Evolutionary conservation across 2,329 filamentous ascomycete genomes (phyloP), one percentile per base, ranked within the genome.

Genomic region (Cercospora sesami): DNA sequence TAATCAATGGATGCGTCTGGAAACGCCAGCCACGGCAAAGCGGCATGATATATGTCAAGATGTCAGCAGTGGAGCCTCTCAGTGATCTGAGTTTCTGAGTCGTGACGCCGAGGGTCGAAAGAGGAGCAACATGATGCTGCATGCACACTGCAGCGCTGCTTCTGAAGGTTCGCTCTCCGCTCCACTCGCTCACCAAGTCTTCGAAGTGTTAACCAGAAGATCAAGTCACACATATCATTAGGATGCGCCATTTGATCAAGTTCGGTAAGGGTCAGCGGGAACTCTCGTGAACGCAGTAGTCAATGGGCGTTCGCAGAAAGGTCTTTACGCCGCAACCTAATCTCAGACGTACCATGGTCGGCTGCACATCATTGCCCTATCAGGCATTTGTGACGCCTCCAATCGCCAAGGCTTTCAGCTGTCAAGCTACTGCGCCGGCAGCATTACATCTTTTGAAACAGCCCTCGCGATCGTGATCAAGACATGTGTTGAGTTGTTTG

Each of bases 41-140:
- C 42, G 42, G 26, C 62, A 58, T 55, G 18, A 42, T 64, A 64
- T 57, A 64, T 64, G 62, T 64, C 62, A 58, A n/a, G 31, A 51
- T 45, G 14, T 42, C 30, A 48, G 18, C 39, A 18, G n/a, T 30
- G 18, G 18, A 64, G 26, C 36, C 14, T n/a, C 8, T n/a, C 9
- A 39, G 48, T 33, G 30, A 55, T 30, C 62, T 55, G 26, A 51
- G 23, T 21, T 36, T 7, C 48, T 42, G 62, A 31, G 33, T 28
- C n/a, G 62, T 64, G 48, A 58, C 62, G 48, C 30, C 16, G 21
- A 10, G n/a, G n/a, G 21, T 16, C 18, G 39, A 39, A 26, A 39
- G 36, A 23, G 51, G 21, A 21, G 30, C 21, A 18, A 53, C 7
- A 10, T 30, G 39, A 6, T 48, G 28, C 45, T 23, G 28, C 36